Evolutionary conservation across 805 yeast genomes (phyloP), one percentile per base, ranked within the genome.

Genomic region (Barnettozyma sucrosica): DNA sequence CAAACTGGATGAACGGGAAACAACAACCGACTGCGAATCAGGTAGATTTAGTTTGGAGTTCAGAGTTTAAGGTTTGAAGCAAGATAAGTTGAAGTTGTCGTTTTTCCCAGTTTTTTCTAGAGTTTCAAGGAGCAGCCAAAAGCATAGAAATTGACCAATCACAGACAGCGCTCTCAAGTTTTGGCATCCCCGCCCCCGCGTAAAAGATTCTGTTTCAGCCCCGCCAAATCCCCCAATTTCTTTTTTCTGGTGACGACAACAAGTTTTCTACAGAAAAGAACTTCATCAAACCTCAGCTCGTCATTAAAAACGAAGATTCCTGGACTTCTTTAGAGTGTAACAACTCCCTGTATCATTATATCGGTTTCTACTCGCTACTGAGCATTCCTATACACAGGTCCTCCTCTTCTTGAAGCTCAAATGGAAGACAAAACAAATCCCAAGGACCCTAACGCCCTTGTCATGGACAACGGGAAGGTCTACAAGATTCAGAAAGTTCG

Each of bases 401-500:
- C 30, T 7, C 30, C 13, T 6, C 5, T 5, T 23, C 8, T 23
- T 8, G 25, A 23, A 8, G 25, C 25, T 23, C 25, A 6, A 13
- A 45, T 37, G 47, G 52, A 42, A 14, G 58, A 56, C 11, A 55
- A 55, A 23, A 59, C 58, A 32, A 47, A 61, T 26, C 57, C 62
- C 4, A 63, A 63, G 55, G 68, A 63, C 52, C 64, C 64, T 42
- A 62, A 60, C 19, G 67, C 69, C 28, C 58, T 66, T 26, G 63
- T 71, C 7, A 57, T 75, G 51, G 76, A 75, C 4, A 69, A 75
- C 54, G 81, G 77, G 9, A 76, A 75, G 52, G 75, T 79, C 7
- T 75, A 76, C 68, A 80, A 80, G 59, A 75, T 79, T 16, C 86
- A 80, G 55, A 77, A 76, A 49, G 67, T 80, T 3, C 72, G 86